Percentiles rank a stretch among this genome's conserved stretches.
Conservation (phyloP, 2,329 filamentous ascomycete species). For the Xylariaceae sp. region DNA sequence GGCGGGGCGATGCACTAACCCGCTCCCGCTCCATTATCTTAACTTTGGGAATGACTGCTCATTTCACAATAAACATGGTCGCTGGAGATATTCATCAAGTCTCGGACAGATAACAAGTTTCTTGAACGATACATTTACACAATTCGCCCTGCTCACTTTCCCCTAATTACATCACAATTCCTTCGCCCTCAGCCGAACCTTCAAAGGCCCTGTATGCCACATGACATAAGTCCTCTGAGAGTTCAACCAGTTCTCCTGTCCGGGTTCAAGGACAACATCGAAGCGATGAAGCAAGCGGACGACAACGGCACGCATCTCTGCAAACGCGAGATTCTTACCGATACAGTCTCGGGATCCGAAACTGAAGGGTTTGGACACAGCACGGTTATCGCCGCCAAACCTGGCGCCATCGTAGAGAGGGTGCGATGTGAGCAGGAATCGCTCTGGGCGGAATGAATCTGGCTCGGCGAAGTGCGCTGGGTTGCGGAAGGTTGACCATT, state of each 20-base stretch:
- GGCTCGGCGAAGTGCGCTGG: slow-evolving; percentile 10
- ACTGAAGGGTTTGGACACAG: slow-evolving; percentile 13
- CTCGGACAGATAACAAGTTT: no score
- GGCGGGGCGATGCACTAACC: no score
- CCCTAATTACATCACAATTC: no score
- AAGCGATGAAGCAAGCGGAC: neutral
- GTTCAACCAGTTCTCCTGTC: neutral
- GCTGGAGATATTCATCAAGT: no score
- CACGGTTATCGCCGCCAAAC: slow-evolving; percentile 6
- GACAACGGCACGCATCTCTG: slow-evolving; percentile 1
- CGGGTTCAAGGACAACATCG: neutral
- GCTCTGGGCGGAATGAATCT: slow-evolving; percentile 9
- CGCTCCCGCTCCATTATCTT: no score
- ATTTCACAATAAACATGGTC: no score
- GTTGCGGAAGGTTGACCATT: slow-evolving; percentile 1
- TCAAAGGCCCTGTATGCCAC: slow-evolving; percentile 2
- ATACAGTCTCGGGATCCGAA: slow-evolving; percentile 8
- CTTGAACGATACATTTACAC: no score
- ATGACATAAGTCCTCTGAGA: neutral
- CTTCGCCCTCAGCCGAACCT: neutral
- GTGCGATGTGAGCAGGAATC: slow-evolving; percentile 7
- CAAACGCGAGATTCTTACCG: slow-evolving; percentile 4
- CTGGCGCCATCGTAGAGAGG: slow-evolving; percentile 5
- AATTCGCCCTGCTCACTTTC: no score
- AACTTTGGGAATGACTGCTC: no score